phyloP scores from a whole-genome alignment of 2,329 filamentous ascomycete genomes.

The Monosporascus sp. region DNA sequence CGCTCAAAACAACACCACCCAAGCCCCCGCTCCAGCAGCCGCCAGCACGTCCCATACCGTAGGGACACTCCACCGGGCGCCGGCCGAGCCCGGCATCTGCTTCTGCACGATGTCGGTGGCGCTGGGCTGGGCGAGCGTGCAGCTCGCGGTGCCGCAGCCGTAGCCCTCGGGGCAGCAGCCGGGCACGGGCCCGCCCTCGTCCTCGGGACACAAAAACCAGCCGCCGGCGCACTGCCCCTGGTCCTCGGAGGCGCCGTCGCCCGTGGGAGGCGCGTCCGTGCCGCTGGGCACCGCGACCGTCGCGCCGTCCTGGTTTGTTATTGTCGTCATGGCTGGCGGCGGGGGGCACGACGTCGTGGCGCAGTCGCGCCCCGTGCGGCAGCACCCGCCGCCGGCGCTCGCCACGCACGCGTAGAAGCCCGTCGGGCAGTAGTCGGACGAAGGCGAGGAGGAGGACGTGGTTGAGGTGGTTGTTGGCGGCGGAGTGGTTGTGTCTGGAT shows the following conservation, averaged over 20 bases:
- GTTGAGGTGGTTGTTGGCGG: constrained; percentile 24
- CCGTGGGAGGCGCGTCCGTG: constrained; percentile 34
- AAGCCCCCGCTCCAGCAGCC: constrained; percentile 2
- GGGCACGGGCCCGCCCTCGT: constrained; percentile 51
- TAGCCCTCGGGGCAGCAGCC: constrained; percentile 84
- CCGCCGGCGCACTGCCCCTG: constrained; percentile 61
- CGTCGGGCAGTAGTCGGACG: constrained; percentile 62
- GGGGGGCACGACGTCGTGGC: constrained; percentile 72
- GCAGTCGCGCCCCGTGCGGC: constrained; percentile 81
- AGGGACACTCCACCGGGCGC: neutral
- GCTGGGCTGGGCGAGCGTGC: constrained; percentile 50
- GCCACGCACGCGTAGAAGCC: constrained; percentile 91
- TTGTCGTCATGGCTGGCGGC: constrained; percentile 51
- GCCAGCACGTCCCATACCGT: neutral
- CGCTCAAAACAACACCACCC: neutral
- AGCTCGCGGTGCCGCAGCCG: constrained; percentile 66
- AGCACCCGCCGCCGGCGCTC: constrained; percentile 78
- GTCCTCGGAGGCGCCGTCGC: constrained; percentile 29
- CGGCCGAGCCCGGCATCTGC: constrained; percentile 33
- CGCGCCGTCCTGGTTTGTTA: constrained; percentile 62
- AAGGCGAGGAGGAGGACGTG: constrained; percentile 14
- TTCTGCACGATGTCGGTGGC: constrained; percentile 55
- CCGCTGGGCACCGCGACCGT: constrained; percentile 64
- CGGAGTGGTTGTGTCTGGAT: constrained; percentile 13
- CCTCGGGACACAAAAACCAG: constrained; percentile 67